Evolutionary conservation across 2,329 filamentous ascomycete species (phyloP), one percentile per base, ranked within the genome.

Genomic region (Dryadomyces quercus-mongolicae): DNA sequence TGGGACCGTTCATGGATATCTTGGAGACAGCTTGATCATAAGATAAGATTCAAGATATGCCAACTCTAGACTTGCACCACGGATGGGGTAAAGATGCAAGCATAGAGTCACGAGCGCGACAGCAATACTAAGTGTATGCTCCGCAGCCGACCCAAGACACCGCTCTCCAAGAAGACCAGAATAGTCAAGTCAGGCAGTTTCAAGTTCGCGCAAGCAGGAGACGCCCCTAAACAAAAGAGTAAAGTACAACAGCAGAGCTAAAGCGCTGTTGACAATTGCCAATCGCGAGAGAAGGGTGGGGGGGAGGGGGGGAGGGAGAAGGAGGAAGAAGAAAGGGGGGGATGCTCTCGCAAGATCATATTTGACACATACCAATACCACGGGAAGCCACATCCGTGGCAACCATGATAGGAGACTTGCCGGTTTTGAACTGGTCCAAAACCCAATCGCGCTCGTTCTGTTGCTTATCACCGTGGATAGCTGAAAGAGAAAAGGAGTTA

Each of bases 401-500:
- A 76, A 98, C 93, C 91, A 98, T 95, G 83, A 98, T 95, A 69
- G 93, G 93, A 76, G 90, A 95, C 80, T 97, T 96, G 75, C 90
- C 91, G 61, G 88, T 88, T 84, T 97, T 98, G 84, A 98, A 98
- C 73, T 97, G 92, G 72, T 97, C 94, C 69, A 98, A 80, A 66
- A 97, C 93, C 90, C 93, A 97, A 72, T 97, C 93, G 77, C 93
- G 91, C 77, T 98, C 93, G 73, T 96, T 95, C 69, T 98, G 93
- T 70, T 96, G 91, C 79, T 97, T 97, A 76, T 97, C 93, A 68
- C 93, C 93, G 78, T 98, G 93, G 64, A 98, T 97, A 59, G 93
- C 88, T 93, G 56, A 58, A 53, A 20, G 16, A 44, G 42, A 5
- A 18, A n/a, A 44, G 5, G 5, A 18, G n/a, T n/a, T n/a, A 36